phyloP scores from a whole-genome alignment of 2,329 filamentous ascomycete species.

The Xylaria sp. region DNA sequence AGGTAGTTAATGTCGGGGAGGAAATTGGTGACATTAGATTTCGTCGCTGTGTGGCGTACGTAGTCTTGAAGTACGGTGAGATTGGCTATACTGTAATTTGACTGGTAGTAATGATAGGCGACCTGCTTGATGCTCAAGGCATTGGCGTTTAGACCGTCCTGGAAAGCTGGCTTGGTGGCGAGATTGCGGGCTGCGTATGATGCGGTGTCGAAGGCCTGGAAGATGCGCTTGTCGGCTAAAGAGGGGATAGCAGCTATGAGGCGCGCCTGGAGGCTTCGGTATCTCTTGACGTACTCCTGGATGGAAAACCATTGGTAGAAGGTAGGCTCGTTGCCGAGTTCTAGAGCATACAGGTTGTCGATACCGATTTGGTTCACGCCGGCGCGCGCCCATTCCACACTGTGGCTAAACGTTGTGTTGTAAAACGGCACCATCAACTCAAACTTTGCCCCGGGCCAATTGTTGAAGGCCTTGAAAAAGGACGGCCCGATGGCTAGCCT shows the following conservation, averaged over 20 bases:
- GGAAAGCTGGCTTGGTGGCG: conserved; percentile 26
- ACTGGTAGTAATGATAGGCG: conserved; percentile 37
- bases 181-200: conserved; percentile 21
- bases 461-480: conserved; percentile 36
- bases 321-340: conserved; percentile 36
- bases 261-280: conserved; percentile 21
- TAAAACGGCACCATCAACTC: conserved; percentile 34
- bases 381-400: not conserved
- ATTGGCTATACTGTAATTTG: conserved; percentile 18
- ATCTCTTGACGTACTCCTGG: conserved; percentile 33
- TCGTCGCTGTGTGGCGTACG: conserved; percentile 32
- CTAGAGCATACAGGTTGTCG: conserved; percentile 30
- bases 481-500: conserved; percentile 27
- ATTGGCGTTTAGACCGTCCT: conserved; percentile 26
- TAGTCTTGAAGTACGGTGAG: conserved; percentile 28
- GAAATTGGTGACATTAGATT: conserved; percentile 30
- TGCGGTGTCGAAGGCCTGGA: conserved; percentile 36
- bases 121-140: conserved; percentile 37
- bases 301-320: conserved; percentile 35
- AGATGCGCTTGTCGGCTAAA: conserved; percentile 28
- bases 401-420: conserved; percentile 30
- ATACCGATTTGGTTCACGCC: conserved; percentile 23
- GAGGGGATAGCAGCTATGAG: conserved; percentile 28
- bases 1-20: conserved; percentile 31
- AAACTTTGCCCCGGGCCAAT: conserved; percentile 34